Conservation (phyloP, 257 asterid species). For the Coffea eugenioides region DNA sequence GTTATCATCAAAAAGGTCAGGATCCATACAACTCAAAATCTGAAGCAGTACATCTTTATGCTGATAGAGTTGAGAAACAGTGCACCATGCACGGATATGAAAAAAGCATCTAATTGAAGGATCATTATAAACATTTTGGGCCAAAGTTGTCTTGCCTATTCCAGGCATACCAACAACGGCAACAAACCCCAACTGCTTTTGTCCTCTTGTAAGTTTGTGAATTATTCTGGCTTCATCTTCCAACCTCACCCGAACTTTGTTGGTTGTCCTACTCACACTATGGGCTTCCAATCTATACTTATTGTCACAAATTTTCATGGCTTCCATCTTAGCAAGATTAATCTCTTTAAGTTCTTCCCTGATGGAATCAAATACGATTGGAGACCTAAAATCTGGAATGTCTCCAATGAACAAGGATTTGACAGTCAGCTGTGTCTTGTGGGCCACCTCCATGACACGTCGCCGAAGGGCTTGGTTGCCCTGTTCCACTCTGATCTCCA, state of each 20-base stretch:
- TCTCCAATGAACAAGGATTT: no score
- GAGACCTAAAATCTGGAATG: neutral
- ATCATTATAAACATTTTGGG: neutral
- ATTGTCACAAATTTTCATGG: neutral
- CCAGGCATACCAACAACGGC: neutral
- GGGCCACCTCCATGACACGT: no score
- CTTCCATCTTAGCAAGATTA: neutral
- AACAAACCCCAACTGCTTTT: neutral
- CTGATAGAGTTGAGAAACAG: neutral
- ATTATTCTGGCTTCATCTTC: neutral
- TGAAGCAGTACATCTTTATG: neutral
- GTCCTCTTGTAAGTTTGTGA: neutral
- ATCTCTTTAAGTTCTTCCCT: neutral
- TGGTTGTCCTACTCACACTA: neutral
- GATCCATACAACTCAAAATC: neutral
- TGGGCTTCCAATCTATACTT: neutral
- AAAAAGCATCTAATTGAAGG: neutral
- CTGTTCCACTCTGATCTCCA: neutral
- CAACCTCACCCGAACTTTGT: neutral
- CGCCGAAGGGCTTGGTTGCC: no score
- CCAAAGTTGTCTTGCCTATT: neutral
- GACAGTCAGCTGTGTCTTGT: no score
- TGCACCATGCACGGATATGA: neutral
- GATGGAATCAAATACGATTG: neutral
- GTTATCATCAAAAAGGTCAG: neutral